Percentiles rank a stretch among this genome's conserved stretches.
phyloP scores from a whole-genome alignment of 345 rosid genomes.

The Sonneratia alba region DNA sequence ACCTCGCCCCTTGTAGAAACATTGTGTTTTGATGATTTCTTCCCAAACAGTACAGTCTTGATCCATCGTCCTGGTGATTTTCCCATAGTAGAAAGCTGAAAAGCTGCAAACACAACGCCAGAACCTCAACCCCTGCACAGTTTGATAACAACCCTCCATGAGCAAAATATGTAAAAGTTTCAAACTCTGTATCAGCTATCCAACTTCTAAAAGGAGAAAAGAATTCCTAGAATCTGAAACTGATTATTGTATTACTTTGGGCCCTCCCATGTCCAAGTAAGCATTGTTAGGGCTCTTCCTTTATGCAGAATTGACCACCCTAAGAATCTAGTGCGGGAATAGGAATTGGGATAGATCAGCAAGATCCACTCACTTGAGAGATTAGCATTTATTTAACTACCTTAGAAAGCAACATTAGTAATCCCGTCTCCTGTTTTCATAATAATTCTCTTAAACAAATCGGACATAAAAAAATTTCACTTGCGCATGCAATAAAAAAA shows the following conservation, averaged over 20 bases:
- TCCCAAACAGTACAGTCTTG: slow-evolving; percentile 69
- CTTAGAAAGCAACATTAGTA: neutral
- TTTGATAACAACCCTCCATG: neutral
- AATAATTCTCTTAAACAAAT: too few species aligned
- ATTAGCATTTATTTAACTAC: neutral
- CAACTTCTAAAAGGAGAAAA: neutral
- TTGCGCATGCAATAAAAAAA: too few species aligned
- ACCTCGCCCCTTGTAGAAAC: slow-evolving; percentile 56
- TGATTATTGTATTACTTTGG: neutral
- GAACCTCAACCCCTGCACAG: slow-evolving; percentile 15
- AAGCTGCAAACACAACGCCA: slow-evolving; percentile 12
- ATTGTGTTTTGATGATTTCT: slow-evolving; percentile 63
- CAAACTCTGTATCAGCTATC: neutral
- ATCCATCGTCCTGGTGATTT: slow-evolving; percentile 69
- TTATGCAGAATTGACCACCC: too few species aligned
- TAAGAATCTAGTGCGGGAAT: too few species aligned
- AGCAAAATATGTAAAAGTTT: neutral
- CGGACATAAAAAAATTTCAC: too few species aligned
- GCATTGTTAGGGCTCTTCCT: neutral
- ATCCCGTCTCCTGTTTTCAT: neutral
- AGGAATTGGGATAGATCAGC: too few species aligned
- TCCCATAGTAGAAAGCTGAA: slow-evolving; percentile 42
- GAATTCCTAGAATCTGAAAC: neutral
- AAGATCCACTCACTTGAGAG: neutral
- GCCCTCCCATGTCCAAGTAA: neutral